phyloP scores from a whole-genome alignment of 208 protist genomes.

The Balamuthia mandrillaris region DNA sequence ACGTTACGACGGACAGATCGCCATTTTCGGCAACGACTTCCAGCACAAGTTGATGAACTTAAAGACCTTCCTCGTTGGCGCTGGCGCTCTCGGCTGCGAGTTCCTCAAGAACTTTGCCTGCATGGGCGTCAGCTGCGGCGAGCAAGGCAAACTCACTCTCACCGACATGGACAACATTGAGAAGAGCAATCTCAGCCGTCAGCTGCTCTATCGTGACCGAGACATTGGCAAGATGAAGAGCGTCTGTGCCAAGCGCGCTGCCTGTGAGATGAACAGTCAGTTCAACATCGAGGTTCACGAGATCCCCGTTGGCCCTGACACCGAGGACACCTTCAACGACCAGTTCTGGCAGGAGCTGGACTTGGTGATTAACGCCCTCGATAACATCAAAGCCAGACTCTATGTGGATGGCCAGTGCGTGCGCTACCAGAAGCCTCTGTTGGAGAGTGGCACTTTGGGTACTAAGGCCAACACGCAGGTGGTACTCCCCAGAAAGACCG shows the following conservation, averaged over 20 bases:
- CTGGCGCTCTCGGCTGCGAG: constrained; percentile 56
- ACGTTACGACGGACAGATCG: constrained; percentile 92
- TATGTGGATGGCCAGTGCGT: constrained; percentile 94
- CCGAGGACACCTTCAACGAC: constrained; percentile 91
- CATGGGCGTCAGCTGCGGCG: constrained; percentile 83
- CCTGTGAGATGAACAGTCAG: constrained; percentile 88
- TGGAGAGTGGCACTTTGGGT: constrained; percentile 97
- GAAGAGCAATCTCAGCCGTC: constrained; percentile 97
- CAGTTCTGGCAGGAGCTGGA: constrained; percentile 90
- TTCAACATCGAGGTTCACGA: constrained; percentile 69
- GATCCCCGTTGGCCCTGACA: constrained; percentile 85
- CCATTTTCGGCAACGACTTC: constrained; percentile 87
- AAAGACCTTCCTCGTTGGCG: constrained; percentile 76
- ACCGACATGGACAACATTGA: constrained; percentile 99
- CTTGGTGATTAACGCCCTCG: constrained; percentile 96
- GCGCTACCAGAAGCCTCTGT: constrained; percentile 91
- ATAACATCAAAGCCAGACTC: constrained; percentile 95
- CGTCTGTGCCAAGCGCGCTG: constrained; percentile 82
- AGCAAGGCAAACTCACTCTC: constrained; percentile 75
- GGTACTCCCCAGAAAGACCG: constrained; percentile 94
- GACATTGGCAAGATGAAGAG: constrained; percentile 84
- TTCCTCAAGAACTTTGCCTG: constrained; percentile 80
- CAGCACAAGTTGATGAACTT: constrained; percentile 79
- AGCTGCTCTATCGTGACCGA: constrained; percentile 95
- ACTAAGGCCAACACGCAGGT: constrained; percentile 96